Conservation (phyloP, 2,329 filamentous ascomycete genomes). For the Trichoderma lentiforme region DNA sequence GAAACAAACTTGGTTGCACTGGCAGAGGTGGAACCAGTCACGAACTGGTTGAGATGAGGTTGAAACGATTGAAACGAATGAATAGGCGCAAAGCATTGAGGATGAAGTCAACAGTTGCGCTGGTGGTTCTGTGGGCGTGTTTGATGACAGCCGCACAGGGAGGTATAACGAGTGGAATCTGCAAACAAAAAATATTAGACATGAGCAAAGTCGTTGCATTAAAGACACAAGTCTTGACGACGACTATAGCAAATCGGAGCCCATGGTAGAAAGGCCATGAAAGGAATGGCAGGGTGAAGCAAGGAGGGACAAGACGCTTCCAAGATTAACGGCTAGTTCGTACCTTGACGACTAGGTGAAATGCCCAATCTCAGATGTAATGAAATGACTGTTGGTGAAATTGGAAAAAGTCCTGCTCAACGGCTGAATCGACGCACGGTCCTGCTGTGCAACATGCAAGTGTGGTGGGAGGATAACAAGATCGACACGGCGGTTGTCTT, state of each 20-base stretch:
- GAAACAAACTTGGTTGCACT: conserved; percentile 15
- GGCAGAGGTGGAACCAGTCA: not conserved
- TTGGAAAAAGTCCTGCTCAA: not conserved
- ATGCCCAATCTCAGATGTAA: not conserved
- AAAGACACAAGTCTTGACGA: not conserved
- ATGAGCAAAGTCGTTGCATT: not conserved
- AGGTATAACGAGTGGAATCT: not conserved
- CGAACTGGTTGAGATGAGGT: not conserved
- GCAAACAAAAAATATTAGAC: not conserved
- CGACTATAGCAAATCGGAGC: not conserved
- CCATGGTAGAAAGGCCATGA: not conserved
- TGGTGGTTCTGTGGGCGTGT: not conserved
- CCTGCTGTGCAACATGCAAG: not conserved
- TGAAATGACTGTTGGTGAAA: not conserved
- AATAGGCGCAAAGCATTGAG: not conserved
- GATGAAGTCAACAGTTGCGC: not conserved
- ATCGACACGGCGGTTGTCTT: not conserved
- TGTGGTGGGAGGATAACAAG: not conserved
- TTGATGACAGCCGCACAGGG: not conserved
- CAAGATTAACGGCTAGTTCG: not conserved
- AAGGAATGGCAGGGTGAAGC: not conserved
- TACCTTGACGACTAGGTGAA: not conserved
- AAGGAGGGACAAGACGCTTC: not conserved
- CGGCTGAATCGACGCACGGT: not conserved
- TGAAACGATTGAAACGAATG: not conserved